phyloP scores from a whole-genome alignment of 2,329 filamentous ascomycete species.

The Fusarium mexicanum region DNA sequence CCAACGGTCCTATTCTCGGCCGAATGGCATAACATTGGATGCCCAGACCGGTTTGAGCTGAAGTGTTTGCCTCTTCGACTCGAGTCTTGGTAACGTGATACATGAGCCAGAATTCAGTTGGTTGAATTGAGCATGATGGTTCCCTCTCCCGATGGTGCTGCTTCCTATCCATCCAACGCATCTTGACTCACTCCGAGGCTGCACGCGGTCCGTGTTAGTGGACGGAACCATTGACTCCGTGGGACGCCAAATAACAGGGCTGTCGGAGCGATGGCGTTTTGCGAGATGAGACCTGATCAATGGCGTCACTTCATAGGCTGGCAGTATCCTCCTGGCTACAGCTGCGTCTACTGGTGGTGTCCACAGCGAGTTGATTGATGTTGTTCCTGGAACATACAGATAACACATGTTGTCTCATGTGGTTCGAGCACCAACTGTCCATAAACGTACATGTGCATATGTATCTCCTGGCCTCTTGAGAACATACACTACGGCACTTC shows the following conservation, averaged over 20 bases:
- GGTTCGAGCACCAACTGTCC: neutral
- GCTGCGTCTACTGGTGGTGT: neutral
- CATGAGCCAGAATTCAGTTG: neutral
- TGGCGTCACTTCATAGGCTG: conserved; percentile 6
- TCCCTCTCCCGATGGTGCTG: neutral
- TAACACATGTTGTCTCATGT: neutral
- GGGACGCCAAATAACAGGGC: conserved; percentile 12
- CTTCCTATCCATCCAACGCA: neutral
- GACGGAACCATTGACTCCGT: conserved; percentile 2
- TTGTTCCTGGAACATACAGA: neutral
- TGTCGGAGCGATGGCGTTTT: neutral
- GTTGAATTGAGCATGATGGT: neutral
- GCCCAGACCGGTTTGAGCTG: conserved; percentile 2
- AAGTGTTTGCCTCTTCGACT: neutral
- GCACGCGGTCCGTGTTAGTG: conserved; percentile 16
- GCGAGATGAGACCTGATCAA: neutral
- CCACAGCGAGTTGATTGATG: neutral
- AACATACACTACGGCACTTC: neutral
- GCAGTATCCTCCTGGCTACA: neutral
- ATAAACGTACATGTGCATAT: neutral
- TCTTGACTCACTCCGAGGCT: conserved; percentile 6
- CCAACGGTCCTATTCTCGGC: conserved; percentile 39
- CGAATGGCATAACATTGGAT: conserved; percentile 5
- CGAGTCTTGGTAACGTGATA: neutral
- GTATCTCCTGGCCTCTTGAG: neutral